Percentiles rank a stretch among this genome's conserved stretches.
Conservation (phyloP, 345 rosid species). For the Clausena lansium region DNA sequence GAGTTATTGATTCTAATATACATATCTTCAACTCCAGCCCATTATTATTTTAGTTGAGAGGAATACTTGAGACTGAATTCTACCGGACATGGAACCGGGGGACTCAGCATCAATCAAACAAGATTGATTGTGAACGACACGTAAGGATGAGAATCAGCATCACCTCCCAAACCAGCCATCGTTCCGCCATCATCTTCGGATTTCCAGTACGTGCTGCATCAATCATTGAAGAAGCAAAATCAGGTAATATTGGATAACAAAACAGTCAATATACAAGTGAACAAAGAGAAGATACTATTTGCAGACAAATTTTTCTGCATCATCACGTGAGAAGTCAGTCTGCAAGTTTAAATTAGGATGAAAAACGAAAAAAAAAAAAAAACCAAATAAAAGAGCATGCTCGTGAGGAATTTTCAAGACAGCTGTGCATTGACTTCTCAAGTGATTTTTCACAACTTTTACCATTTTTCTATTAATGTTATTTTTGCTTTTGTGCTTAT, state of each 20-base stretch:
- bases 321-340: background rate
- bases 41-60: conserved; percentile 25
- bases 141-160: conserved; percentile 72
- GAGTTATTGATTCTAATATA: conserved; percentile 32
- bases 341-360: background rate
- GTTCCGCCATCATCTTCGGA: conserved; percentile 83
- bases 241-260: conserved; percentile 2
- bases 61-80: conserved; percentile 18
- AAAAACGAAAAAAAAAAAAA: too few species aligned
- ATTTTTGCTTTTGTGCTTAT: too few species aligned
- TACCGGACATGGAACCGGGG: background rate
- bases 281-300: background rate
- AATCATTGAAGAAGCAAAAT: background rate
- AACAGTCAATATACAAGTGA: background rate
- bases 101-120: conserved; percentile 34
- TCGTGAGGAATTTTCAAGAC: background rate
- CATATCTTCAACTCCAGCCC: conserved; percentile 26
- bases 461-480: too few species aligned
- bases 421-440: background rate
- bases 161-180: conserved; percentile 81
- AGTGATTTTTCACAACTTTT: background rate
- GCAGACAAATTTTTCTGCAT: background rate
- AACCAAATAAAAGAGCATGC: background rate
- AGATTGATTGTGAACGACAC: conserved; percentile 95
- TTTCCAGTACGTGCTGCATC: conserved; percentile 87